These are phyloP conservation scores for cucumber (Cucumis sativus) DNA, from an alignment of 306 rosid genomes.

Conservation along the genomic window DNA sequence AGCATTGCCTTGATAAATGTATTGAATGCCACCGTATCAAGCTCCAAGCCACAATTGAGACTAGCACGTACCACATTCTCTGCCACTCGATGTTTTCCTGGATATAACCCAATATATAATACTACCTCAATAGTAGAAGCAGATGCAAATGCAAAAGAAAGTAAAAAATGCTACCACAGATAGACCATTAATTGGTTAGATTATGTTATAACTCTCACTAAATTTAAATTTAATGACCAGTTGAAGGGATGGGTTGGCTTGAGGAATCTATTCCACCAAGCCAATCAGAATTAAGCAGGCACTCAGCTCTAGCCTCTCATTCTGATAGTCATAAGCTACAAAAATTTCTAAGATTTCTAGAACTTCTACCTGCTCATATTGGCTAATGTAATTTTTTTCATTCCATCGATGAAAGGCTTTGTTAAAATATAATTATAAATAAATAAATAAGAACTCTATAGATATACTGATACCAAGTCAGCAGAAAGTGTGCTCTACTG, in stretches of 20 bases:
- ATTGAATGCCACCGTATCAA: constrained; percentile 92
- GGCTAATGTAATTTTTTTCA: neutral
- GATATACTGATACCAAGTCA: neutral
- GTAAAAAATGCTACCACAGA: neutral
- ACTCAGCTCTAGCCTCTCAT: neutral
- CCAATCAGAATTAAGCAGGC: neutral
- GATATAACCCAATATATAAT: constrained; percentile 4
- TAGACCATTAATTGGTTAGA: neutral
- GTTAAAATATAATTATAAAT: neutral
- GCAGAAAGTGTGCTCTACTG: neutral
- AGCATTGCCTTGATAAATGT: constrained; percentile 92
- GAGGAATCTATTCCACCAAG: neutral
- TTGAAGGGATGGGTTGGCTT: neutral
- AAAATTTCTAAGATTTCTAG: neutral
- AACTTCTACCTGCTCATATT: neutral
- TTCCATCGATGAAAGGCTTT: neutral
- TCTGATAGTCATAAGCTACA: neutral
- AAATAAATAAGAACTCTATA: neutral
- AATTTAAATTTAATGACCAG: neutral
- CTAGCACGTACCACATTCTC: constrained; percentile 43
- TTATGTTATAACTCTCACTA: neutral
- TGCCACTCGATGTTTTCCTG: constrained; percentile 69
- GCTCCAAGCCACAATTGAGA: constrained; percentile 45
- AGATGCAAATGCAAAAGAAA: neutral
- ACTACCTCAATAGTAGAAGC: neutral